These are phyloP conservation scores for Trichoderma gracile DNA, from an alignment of 2,329 filamentous ascomycete genomes.

Conservation along the genomic window DNA sequence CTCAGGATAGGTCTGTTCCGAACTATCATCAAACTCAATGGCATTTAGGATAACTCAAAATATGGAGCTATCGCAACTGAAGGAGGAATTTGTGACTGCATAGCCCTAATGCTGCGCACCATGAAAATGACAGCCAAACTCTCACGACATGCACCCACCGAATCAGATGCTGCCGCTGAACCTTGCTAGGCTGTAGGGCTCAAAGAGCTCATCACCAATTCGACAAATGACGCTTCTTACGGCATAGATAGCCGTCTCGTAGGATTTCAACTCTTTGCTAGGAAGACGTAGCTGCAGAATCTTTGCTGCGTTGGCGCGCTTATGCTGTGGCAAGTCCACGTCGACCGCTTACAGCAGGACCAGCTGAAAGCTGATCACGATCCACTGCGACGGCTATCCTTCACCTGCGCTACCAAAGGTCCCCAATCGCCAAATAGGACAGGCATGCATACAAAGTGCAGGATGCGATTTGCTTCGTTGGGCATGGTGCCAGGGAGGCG, in stretches of 20 bases:
- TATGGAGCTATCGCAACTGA: too few species aligned
- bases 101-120: not conserved
- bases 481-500: not conserved
- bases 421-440: not conserved
- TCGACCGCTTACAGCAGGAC: not conserved
- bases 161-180: not conserved
- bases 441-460: not conserved
- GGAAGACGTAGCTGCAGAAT: not conserved
- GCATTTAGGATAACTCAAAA: not conserved
- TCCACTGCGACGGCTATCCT: not conserved
- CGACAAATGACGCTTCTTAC: not conserved
- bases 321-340: not conserved
- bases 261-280: not conserved
- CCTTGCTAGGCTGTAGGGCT: not conserved
- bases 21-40: not conserved
- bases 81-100: not conserved
- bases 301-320: slow-evolving; percentile 11
- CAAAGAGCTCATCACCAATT: not conserved
- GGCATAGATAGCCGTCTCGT: not conserved
- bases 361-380: slow-evolving; percentile 11
- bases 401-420: not conserved
- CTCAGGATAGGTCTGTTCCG: not conserved
- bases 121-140: not conserved
- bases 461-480: not conserved
- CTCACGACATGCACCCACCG: not conserved